Evolutionary conservation across 495 filamentous ascomycete genomes (phyloP), one percentile per base, ranked within the genome.

Genomic region (Trichodelitschia bisporula): DNA sequence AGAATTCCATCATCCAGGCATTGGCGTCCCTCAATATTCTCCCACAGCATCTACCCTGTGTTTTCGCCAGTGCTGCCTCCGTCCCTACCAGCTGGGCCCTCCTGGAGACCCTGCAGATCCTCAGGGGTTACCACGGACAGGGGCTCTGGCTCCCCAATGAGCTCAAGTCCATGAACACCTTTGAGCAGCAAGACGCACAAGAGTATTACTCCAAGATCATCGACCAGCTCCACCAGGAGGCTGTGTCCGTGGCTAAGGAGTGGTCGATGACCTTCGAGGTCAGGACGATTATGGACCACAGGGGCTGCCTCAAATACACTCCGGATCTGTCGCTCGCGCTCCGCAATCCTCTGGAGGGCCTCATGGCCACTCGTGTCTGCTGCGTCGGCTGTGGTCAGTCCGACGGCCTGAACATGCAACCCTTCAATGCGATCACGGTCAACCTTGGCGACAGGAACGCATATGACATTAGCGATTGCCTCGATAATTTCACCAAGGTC

Each of bases 181-280:
- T 74, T 71, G 72, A 91, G 47, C 89, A 99, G 43, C 89, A 99
- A 44, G 89, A 99, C 55, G 89, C 89, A 3, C 89, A 99, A 48
- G 89, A 99, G 48, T 99, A 92, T 45, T 91, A 77, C 33, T 79
- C 80, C 12, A 90, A 83, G 40, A 54, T 99, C 15, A 56, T 91
- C 32, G 77, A 84, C 30, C 69, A 83, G 37, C 53, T 99, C 26
- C 80, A 95, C 40, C 71, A 72, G 40, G 82, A 89, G 38, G 55
- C 76, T 16, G 47, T 53, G 12, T 57, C 58, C 29, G 60, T 55
- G 14, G 46, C 56, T 4, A 51, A 51, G 2, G 51, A 55, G 12
- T 41, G 53, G 37, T 48, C 51, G 25, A 36, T 49, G 30, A 54
- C 43, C 56, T n/a, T n/a, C n/a, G n/a, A n/a, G n/a, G n/a, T n/a